These are phyloP conservation scores for Alternaria incomplexa DNA, from an alignment of 2,329 filamentous ascomycete genomes.

Conservation along the genomic window DNA sequence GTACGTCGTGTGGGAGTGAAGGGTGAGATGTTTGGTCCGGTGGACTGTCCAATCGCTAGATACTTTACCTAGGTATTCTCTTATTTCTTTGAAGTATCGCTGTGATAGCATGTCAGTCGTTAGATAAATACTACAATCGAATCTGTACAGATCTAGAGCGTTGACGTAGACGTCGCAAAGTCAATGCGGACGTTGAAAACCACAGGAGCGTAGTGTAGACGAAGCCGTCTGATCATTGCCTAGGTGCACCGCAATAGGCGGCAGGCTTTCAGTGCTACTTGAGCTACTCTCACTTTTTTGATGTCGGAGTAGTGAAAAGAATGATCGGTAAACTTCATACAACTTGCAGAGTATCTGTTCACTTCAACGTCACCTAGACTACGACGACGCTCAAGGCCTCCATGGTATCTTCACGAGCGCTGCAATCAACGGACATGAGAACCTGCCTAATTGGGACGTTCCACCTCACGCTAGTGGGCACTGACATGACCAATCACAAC, in stretches of 20 bases:
- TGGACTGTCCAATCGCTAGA: not conserved
- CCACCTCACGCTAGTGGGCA: rapidly evolving
- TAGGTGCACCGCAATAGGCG: not conserved
- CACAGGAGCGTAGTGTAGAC: not conserved
- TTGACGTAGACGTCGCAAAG: not conserved
- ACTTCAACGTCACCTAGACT: not conserved
- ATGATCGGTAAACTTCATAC: not conserved
- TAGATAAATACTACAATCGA: not conserved
- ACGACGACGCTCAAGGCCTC: not conserved
- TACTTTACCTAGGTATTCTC: not conserved
- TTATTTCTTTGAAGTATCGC: not conserved
- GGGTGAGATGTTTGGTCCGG: not conserved
- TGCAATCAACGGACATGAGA: not conserved
- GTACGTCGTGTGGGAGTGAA: too few relatives aligned
- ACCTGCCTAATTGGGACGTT: not conserved
- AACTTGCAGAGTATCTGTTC: not conserved
- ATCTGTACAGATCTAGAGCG: not conserved
- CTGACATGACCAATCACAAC: not conserved
- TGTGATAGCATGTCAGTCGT: not conserved
- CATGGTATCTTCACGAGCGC: not conserved
- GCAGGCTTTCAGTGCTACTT: not conserved
- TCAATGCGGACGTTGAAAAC: not conserved
- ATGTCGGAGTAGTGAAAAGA: not conserved
- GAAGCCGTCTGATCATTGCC: not conserved
- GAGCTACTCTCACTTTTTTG: not conserved